Evolutionary conservation across 176 grass and related monocot genomes (phyloP).

Genomic region (Oryza meridionalis): DNA sequence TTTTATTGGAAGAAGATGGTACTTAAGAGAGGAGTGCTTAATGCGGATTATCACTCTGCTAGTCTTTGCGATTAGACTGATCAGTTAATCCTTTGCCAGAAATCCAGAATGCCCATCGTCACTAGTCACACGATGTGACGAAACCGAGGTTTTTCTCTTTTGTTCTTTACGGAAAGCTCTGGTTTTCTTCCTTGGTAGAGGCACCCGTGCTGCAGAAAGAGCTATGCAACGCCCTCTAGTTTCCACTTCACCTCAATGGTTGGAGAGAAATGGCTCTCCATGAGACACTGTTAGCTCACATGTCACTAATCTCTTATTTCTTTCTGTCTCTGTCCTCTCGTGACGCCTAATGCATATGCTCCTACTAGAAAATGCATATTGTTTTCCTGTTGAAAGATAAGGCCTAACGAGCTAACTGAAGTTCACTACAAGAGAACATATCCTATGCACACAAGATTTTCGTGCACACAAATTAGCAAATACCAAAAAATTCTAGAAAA

Average conservation of each 20-base stretch:
- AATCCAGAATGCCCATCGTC: background rate
- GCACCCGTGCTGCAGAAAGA: background rate
- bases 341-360: constrained; percentile 5
- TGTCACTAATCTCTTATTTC: background rate
- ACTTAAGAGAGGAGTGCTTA: too few species aligned
- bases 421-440: too few species aligned
- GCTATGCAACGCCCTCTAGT: background rate
- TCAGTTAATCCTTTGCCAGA: background rate
- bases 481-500: too few species aligned
- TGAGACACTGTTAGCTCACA: constrained; percentile 1
- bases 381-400: constrained; percentile 5
- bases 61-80: background rate
- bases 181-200: background rate
- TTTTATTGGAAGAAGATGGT: too few species aligned
- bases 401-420: background rate
- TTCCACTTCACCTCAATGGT: constrained; percentile 34
- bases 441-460: accelerated
- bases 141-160: background rate
- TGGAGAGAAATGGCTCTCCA: background rate
- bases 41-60: too few species aligned
- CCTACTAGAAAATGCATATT: constrained; percentile 35
- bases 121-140: background rate
- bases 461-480: too few species aligned
- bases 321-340: constrained; percentile 5
- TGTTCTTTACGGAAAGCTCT: background rate